Evolutionary conservation across 2,329 filamentous ascomycete species (phyloP).

Genomic region (Thielaviopsis ethacetica): DNA sequence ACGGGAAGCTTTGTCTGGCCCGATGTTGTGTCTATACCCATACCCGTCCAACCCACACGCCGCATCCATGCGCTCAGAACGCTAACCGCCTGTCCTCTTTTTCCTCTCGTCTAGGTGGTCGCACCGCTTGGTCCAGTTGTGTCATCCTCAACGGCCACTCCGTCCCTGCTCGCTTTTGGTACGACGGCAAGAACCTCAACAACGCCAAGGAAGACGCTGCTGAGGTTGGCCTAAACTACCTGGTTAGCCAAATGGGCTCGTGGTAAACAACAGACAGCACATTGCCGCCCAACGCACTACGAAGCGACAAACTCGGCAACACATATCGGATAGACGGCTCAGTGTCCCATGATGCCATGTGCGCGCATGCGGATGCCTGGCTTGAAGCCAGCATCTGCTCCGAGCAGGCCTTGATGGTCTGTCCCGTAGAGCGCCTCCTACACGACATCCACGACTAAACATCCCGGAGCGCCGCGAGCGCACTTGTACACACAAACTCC

Average conservation of each 20-base stretch:
- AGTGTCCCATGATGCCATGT: too few species aligned
- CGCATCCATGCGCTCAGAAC: neutral
- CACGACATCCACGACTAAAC: too few species aligned
- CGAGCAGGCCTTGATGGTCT: too few species aligned
- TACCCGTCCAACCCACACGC: neutral
- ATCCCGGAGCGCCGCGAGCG: too few species aligned
- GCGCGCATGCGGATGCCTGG: too few species aligned
- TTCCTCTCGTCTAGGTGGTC: slow-evolving; percentile 43
- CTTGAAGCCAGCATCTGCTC: too few species aligned
- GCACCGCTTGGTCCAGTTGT: slow-evolving; percentile 77
- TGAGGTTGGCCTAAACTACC: slow-evolving; percentile 53
- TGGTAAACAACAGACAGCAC: neutral
- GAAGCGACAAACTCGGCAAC: too few species aligned
- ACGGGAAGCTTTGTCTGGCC: neutral
- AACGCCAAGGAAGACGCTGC: slow-evolving; percentile 87
- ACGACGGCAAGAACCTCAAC: slow-evolving; percentile 74
- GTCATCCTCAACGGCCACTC: slow-evolving; percentile 53
- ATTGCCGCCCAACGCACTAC: too few species aligned
- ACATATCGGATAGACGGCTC: too few species aligned
- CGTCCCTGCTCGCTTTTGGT: slow-evolving; percentile 71
- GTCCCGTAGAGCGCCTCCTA: too few species aligned
- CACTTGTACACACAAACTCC: neutral
- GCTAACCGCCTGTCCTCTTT: slow-evolving; percentile 5
- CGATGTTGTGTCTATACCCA: neutral
- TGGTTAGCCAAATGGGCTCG: slow-evolving; percentile 17